Conservation (phyloP, 371 early-diverging fungal species). For the Phascolomyces articulosus region DNA sequence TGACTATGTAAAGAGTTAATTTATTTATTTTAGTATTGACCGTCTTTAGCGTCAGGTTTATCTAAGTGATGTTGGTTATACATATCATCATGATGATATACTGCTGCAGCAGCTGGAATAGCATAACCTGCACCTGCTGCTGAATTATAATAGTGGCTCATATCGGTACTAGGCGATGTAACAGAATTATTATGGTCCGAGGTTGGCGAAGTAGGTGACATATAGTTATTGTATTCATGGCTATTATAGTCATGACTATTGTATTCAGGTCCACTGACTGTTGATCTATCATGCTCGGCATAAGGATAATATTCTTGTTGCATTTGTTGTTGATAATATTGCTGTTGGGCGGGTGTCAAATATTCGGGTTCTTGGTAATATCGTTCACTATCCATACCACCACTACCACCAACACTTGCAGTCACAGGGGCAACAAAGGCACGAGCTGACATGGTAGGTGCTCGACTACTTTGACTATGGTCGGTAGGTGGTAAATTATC, state of each 20-base stretch:
- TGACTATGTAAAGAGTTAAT: no score
- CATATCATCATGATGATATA: neutral
- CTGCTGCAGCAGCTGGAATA: neutral
- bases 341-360: neutral
- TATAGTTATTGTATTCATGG: slow-evolving; percentile 1
- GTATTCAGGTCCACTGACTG: slow-evolving; percentile 9
- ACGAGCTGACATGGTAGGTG: slow-evolving; percentile 6
- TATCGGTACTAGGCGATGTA: neutral
- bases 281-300: neutral
- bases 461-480: neutral
- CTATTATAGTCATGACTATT: slow-evolving; percentile 4
- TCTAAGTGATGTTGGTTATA: slow-evolving; percentile 3
- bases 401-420: no score
- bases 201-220: neutral
- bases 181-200: neutral
- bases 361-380: slow-evolving; percentile 8
- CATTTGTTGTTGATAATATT: neutral
- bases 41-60: slow-evolving; percentile 1
- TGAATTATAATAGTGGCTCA: neutral
- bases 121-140: slow-evolving; percentile 6
- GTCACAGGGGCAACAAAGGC: slow-evolving; percentile 1
- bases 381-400: slow-evolving; percentile 10
- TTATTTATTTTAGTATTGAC: neutral
- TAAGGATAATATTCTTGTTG: slow-evolving; percentile 5
- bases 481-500: neutral